Conservation (phyloP, 2,329 filamentous ascomycete genomes). For the Botrytis byssoidea region DNA sequence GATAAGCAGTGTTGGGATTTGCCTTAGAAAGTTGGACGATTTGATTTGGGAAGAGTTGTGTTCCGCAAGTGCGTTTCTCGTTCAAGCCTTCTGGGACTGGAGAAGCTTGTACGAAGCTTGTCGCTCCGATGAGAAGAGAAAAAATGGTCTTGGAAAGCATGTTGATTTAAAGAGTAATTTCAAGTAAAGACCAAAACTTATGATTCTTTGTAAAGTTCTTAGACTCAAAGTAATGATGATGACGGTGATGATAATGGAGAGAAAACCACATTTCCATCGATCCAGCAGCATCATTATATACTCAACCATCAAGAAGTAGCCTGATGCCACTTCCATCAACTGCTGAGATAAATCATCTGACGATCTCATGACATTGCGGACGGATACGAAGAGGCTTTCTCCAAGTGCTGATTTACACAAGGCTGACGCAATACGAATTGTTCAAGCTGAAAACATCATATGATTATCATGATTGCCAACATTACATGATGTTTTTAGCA, state of each 20-base stretch:
- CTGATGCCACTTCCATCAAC: neutral
- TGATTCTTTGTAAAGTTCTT: neutral
- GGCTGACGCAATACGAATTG: neutral
- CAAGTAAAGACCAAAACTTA: neutral
- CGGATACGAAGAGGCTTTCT: slow-evolving; percentile 14
- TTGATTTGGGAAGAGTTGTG: slow-evolving; percentile 7
- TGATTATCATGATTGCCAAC: neutral
- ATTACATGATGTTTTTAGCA: neutral
- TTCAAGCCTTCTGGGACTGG: neutral
- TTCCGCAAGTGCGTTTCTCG: slow-evolving; percentile 15
- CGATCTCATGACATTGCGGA: neutral
- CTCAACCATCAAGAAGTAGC: neutral
- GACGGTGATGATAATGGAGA: neutral
- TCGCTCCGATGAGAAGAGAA: neutral
- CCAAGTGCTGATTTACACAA: slow-evolving; percentile 1
- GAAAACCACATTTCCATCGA: neutral
- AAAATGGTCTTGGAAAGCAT: slow-evolving; percentile 12
- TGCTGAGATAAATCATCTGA: neutral
- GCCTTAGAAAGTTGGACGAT: slow-evolving; percentile 17
- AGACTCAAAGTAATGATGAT: neutral
- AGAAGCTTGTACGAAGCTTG: slow-evolving; percentile 8
- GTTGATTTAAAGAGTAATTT: neutral
- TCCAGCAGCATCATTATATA: slow-evolving; percentile 2
- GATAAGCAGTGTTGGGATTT: neutral
- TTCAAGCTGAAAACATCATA: slow-evolving; percentile 15